Base-by-base conservation (phyloP, 306 rosid species). In the Cucurbita ficifolia region DNA sequence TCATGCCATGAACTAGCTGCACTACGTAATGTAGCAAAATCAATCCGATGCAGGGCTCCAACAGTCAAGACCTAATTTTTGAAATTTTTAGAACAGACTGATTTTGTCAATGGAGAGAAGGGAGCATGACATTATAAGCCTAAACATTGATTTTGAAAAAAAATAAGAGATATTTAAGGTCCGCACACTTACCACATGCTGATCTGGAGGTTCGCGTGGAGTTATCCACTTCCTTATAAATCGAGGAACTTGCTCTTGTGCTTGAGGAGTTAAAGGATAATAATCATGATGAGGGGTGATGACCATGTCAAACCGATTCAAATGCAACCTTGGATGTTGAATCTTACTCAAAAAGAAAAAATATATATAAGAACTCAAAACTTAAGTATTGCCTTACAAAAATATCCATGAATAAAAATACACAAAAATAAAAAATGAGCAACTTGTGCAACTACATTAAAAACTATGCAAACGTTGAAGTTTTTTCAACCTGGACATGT, bases 11-110 rank as follows among this genome's bases (percentile, higher is more conserved):
- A 74, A 63, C 84, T 81, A 74, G 98, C 98, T 63, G 88, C 92
- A 77, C 82, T 88, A 16, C 97, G 96, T 74, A 93, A 86, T 61
- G 96, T 63, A 77, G 88, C 78, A 82, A 86, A 88, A 81, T 93
- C 98, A 76, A 93, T 69, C 84, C 88, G 98, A 85, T 93, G 97
- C 56, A 93, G 80, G 12, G 98, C 92, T 76, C 98, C 98, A 45
- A 79, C 68, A 2, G 96, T 87, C 78, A 93, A 96, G 78, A 90
- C 92, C 98, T 93, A 86, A 76, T 63, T 65, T 63, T 43, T 39
- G 71, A 22, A 78, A 69, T 53, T 52, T 51, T 61, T 65, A 76
- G 55, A 75, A 35, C 48, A 64, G 62, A 61, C 68, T 52, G 64
- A 51, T 21, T 73, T 73, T 75, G 36, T 60, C 38, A 3, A 76